Conservation (phyloP, 495 filamentous ascomycete genomes). For the Tuber aestivum region DNA sequence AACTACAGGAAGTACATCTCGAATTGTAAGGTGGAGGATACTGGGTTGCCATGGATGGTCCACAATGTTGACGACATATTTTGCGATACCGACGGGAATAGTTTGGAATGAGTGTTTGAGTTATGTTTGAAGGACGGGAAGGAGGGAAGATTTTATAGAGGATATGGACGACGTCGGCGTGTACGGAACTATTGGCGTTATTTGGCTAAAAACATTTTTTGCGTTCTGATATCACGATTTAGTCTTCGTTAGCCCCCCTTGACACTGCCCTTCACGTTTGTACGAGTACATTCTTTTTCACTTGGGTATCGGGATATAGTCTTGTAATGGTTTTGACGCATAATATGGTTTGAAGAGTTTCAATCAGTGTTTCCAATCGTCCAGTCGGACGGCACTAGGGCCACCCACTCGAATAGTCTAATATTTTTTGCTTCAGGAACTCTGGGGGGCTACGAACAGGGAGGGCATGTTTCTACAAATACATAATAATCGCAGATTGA, state of each 20-base stretch:
- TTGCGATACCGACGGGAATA: constrained; percentile 29
- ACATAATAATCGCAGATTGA: neutral
- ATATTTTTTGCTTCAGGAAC: neutral
- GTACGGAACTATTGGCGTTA: constrained; percentile 1
- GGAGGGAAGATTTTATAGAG: neutral
- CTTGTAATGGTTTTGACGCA: neutral
- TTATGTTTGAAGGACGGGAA: neutral
- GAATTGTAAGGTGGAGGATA: constrained; percentile 11
- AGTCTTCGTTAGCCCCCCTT: neutral
- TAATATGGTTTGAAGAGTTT: neutral
- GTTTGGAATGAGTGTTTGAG: constrained; percentile 13
- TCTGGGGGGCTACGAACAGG: neutral
- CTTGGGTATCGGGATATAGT: neutral
- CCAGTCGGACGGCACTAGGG: neutral
- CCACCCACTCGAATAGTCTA: neutral
- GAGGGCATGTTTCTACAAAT: neutral
- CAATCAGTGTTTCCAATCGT: neutral
- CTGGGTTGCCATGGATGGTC: neutral
- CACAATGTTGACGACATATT: constrained; percentile 30
- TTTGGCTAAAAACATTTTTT: neutral
- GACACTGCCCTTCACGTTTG: neutral
- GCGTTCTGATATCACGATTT: neutral
- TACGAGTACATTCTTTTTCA: neutral
- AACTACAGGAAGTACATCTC: constrained; percentile 21
- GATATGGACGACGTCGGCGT: neutral